Base-by-base conservation (phyloP, 192 early-diverging fungal species). In the Pecoramyces ruminantium region DNA sequence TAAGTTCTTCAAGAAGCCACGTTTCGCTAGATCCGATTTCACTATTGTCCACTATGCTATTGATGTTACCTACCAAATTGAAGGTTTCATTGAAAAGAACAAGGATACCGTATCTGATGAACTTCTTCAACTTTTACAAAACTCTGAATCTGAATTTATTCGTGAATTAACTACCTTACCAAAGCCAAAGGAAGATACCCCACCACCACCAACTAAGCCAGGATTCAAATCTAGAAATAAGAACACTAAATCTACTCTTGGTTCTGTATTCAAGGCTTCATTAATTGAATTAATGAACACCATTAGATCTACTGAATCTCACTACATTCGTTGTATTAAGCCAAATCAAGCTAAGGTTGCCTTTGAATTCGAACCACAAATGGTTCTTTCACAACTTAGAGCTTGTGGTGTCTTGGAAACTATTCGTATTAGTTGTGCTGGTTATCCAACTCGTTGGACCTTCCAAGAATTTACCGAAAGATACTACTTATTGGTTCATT, bases 361-460 rank as follows among this genome's bases (percentile, higher is more conserved):
- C 25, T 99, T 96, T 91, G 89, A 81, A 34, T 98, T 97, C 83
- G 97, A 99, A 82, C 92, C 97, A 29, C 92, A 92, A 28, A 96
- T 97, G 94, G 96, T 98, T 38, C 87, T 99, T 11, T 85, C 92
- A 34, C 97, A 99, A 86, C 86, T 99, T 78, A 34, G 30, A 79
- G 97, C 97, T 28, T 99, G 97, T 86, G 97, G 97, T 91, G 97
- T 99, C 30, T 86, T 99, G 17, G 97, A 99, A 88, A 99, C 97
- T 11, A 99, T 99, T 85, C 93, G 96, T 42, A 99, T 99, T 87
- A 94, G 93, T 84, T 96, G 95, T 84, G 97, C 96, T 13, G 97
- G 97, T 29, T 99, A 99, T 83, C 97, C 97, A 12, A 93, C 93
- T 29, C 90, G 95, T 28, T 92, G 92, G 86, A 88, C 91, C 28